These are phyloP conservation scores for Triticum aestivum DNA, from an alignment of 176 grass and related monocot genomes.

Conservation along the genomic window IWGSC_CS_RefSeq_v2.1 NC_057810.1:478941435-478941934, in stretches of 20 bases:
- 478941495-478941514: too few relatives aligned
- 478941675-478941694: neutral
- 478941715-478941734: neutral
- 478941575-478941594: neutral
- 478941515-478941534: too few relatives aligned
- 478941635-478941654: neutral
- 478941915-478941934: neutral
- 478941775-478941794: constrained; percentile 8
- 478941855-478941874: neutral
- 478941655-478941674: neutral
- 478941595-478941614: neutral
- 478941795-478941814: constrained; percentile 40
- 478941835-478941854: neutral
- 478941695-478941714: neutral
- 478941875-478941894: constrained; percentile 5
- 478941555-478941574: too few relatives aligned
- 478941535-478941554: too few relatives aligned
- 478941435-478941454: too few relatives aligned
- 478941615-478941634: neutral
- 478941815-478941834: constrained; percentile 21
- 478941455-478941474: too few relatives aligned
- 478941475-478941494: too few relatives aligned
- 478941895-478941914: neutral
- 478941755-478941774: constrained; percentile 29
- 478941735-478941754: neutral